phyloP scores from a whole-genome alignment of 2,329 filamentous ascomycete species.

The Apiospora malaysiana region DNA sequence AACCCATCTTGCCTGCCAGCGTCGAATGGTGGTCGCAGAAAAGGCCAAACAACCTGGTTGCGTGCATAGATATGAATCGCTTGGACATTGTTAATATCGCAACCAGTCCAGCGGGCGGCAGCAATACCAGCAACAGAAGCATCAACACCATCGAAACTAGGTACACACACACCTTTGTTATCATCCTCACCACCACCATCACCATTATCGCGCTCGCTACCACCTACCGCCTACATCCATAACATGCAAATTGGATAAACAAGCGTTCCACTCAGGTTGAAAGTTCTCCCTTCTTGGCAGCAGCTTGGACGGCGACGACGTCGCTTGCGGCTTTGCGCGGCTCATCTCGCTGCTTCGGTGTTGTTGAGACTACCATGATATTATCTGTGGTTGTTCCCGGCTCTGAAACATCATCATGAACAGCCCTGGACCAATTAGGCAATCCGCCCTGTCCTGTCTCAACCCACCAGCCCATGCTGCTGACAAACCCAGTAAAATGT shows the following conservation, averaged over 20 bases:
- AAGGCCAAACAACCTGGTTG: not conserved
- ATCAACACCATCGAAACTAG: not conserved
- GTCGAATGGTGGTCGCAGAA: not conserved
- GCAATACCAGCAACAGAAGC: not conserved
- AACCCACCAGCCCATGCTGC: not conserved
- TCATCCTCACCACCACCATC: not conserved
- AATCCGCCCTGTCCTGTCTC: not conserved
- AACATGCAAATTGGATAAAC: not conserved
- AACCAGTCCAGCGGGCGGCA: not conserved
- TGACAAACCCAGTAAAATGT: not conserved
- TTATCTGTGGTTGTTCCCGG: not conserved
- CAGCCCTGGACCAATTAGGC: not conserved
- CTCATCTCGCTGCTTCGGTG: not conserved
- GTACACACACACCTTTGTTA: not conserved
- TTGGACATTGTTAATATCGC: not conserved
- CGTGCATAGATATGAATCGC: not conserved
- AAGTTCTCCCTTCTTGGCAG: not conserved
- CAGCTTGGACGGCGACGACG: not conserved
- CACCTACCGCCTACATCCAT: not conserved
- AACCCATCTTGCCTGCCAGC: not conserved
- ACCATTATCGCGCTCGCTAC: not conserved
- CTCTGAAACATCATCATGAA: not conserved
- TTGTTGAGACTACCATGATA: not conserved
- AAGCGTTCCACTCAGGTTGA: conserved; percentile 10
- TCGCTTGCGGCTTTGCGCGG: conserved; percentile 10